Conservation (phyloP, 768 basidiomycete species). For the Daedalea quercina region DNA sequence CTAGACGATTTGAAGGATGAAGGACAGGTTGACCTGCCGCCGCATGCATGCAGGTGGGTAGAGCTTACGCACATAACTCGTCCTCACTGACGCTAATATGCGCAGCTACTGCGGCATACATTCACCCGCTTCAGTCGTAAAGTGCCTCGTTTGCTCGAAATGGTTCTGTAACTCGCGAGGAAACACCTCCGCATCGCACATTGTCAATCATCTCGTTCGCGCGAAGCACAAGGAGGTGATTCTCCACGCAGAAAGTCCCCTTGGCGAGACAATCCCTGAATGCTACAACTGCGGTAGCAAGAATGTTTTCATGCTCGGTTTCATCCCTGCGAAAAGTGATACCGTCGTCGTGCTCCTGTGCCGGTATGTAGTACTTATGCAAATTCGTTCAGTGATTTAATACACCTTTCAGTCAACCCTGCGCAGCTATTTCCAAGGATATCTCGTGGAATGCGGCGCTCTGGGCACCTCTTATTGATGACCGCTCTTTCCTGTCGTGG, state of each 20-base stretch:
- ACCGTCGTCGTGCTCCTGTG: slow-evolving; percentile 97
- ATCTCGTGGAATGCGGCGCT: slow-evolving; percentile 98
- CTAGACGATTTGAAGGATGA: slow-evolving; percentile 88
- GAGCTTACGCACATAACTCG: slow-evolving; percentile 6
- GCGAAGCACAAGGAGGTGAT: slow-evolving; percentile 99
- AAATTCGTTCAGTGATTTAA: slow-evolving; percentile 2
- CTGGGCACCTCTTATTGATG: slow-evolving; percentile 98
- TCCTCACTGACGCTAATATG: neutral
- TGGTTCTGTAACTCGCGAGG: slow-evolving; percentile 99
- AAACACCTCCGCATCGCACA: slow-evolving; percentile 96
- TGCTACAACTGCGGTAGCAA: slow-evolving; percentile 99
- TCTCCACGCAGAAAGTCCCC: slow-evolving; percentile 87
- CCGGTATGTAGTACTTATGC: slow-evolving; percentile 50
- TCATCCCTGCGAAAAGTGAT: slow-evolving; percentile 98
- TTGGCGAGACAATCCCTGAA: slow-evolving; percentile 97
- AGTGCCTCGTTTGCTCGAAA: slow-evolving; percentile 85
- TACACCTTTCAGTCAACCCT: slow-evolving; percentile 70
- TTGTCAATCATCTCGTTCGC: slow-evolving; percentile 97
- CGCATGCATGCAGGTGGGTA: slow-evolving; percentile 91
- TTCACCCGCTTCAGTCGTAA: slow-evolving; percentile 94
- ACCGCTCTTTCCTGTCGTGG: slow-evolving; percentile 98
- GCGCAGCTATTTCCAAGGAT: slow-evolving; percentile 94
- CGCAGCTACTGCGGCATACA: slow-evolving; percentile 96
- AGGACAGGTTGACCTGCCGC: slow-evolving; percentile 68
- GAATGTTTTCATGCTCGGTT: slow-evolving; percentile 99